Base-by-base conservation (phyloP, 768 basidiomycete species). In the Scleroderma bovista region DNA sequence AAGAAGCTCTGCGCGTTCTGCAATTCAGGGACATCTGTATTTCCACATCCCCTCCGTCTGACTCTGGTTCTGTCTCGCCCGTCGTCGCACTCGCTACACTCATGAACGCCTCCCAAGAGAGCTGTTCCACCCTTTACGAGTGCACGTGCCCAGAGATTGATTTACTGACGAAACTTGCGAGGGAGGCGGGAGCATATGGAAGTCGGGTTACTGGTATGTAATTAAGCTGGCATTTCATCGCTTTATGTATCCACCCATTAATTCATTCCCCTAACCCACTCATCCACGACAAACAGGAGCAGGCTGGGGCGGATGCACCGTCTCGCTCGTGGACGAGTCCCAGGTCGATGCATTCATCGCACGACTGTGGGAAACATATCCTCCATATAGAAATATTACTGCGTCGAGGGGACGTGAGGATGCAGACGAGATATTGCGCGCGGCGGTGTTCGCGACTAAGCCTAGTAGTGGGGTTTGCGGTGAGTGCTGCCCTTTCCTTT, bases 251-350 rank as follows among this genome's bases (percentile, higher is more conserved):
- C 3, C 10, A 2, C 9, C 10, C 10, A 2, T 43, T 43, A 17
- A 51, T 37, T 17, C 2, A 19, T 9, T 41, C 15, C 53, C 26
- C 38, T 46, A 22, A 41, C 24, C 20, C 32, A 36, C n/a, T n/a
- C n/a, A n/a, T n/a, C n/a, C n/a, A 43, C 31, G 16, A 4, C 50
- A 2, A 23, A 13, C 42, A 88, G 87, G 88, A 24, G 91, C 91
- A 0, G 91, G 90, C 3, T 95, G 91, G 91, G 93, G 93, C 33
- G 92, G 92, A 6, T 93, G 90, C 60, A 87, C 86, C 0, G 85
- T 93, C 19, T 90, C 88, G 7, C 76, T 93, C 17, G 84, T 93
- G 15, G 75, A 79, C 7, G 84, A 86, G 59, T 65, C 70, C 17
- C 59, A 78, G 39, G 86, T 88, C 2, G 74, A 77, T 0, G 52